Evolutionary conservation across 108 stramenopile species (phyloP).

Genomic region (Conticribra weissflogii): DNA sequence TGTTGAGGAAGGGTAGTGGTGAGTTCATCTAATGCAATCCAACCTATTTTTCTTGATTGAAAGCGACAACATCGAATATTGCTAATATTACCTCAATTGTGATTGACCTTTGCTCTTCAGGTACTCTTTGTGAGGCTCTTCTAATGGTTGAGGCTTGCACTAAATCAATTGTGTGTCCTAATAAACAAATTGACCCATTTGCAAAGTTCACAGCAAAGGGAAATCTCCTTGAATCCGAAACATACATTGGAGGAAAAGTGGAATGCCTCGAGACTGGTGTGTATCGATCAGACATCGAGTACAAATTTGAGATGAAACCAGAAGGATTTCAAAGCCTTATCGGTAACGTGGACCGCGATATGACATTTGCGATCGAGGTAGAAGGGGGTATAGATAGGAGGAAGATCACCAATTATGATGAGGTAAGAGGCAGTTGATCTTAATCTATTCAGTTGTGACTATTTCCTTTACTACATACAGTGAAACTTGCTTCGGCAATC

Average conservation of each 20-base stretch:
- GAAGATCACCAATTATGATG: slow-evolving; percentile 95
- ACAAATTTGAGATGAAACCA: slow-evolving; percentile 93
- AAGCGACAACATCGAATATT: no score
- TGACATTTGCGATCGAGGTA: slow-evolving; percentile 96
- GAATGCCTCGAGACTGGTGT: slow-evolving; percentile 99
- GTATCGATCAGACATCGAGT: slow-evolving; percentile 95
- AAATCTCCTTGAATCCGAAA: slow-evolving; percentile 96
- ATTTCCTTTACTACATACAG: no score
- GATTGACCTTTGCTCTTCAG: slow-evolving; percentile 9
- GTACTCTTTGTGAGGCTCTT: slow-evolving; percentile 97
- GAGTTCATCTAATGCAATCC: not conserved
- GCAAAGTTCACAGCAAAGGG: slow-evolving; percentile 90
- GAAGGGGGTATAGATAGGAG: slow-evolving; percentile 91
- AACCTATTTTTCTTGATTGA: no score
- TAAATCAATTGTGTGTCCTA: slow-evolving; percentile 94
- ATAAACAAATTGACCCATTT: slow-evolving; percentile 94
- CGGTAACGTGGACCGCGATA: slow-evolving; percentile 96
- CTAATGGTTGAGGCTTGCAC: slow-evolving; percentile 97
- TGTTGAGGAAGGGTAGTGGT: slow-evolving; percentile 93
- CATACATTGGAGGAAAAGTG: slow-evolving; percentile 99
- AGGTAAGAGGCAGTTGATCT: slow-evolving; percentile 61
- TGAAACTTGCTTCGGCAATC: not conserved
- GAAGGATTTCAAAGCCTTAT: slow-evolving; percentile 94
- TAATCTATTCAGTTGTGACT: not conserved
- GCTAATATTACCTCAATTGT: no score